These are phyloP conservation scores for Soucietia sequanensis DNA, from an alignment of 805 yeast genomes.

Conservation along the genomic window DNA sequence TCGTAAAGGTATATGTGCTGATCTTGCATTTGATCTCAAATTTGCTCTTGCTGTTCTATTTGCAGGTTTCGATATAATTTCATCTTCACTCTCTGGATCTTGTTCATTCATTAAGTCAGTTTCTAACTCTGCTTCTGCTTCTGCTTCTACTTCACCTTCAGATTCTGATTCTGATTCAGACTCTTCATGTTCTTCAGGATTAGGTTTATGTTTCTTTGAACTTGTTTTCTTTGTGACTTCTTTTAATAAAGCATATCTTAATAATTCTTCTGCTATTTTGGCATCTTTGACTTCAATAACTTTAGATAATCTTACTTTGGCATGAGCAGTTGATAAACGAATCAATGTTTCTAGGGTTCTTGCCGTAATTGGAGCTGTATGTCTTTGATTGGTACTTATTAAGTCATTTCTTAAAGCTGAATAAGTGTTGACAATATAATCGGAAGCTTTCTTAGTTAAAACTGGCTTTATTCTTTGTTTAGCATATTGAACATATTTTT, in stretches of 20 bases:
- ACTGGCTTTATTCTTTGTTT: slow-evolving; percentile 84
- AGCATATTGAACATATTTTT: slow-evolving; percentile 92
- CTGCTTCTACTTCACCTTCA: slow-evolving; percentile 19
- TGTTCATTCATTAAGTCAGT: too few relatives aligned
- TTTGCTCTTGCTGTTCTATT: slow-evolving; percentile 15
- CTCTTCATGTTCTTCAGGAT: slow-evolving; percentile 33
- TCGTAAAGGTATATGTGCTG: slow-evolving; percentile 3
- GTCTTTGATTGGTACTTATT: slow-evolving; percentile 58
- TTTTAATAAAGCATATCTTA: slow-evolving; percentile 83
- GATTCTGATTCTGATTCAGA: slow-evolving; percentile 20
- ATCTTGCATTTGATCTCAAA: slow-evolving; percentile 7
- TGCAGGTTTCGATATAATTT: slow-evolving; percentile 12
- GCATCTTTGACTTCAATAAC: slow-evolving; percentile 78
- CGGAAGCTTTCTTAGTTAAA: slow-evolving; percentile 73
- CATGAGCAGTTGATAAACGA: slow-evolving; percentile 95
- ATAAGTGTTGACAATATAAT: slow-evolving; percentile 76
- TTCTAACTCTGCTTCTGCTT: too few relatives aligned
- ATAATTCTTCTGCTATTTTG: slow-evolving; percentile 75
- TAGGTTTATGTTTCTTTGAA: slow-evolving; percentile 28
- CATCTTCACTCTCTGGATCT: slow-evolving; percentile 6
- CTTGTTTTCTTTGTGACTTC: slow-evolving; percentile 51
- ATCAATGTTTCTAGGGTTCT: slow-evolving; percentile 95
- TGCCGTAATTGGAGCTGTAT: slow-evolving; percentile 95
- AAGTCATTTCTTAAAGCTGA: slow-evolving; percentile 78
- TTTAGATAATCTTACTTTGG: slow-evolving; percentile 85